phyloP scores from a whole-genome alignment of 108 stramenopile genomes.

The Nitzschia putrida region DNA sequence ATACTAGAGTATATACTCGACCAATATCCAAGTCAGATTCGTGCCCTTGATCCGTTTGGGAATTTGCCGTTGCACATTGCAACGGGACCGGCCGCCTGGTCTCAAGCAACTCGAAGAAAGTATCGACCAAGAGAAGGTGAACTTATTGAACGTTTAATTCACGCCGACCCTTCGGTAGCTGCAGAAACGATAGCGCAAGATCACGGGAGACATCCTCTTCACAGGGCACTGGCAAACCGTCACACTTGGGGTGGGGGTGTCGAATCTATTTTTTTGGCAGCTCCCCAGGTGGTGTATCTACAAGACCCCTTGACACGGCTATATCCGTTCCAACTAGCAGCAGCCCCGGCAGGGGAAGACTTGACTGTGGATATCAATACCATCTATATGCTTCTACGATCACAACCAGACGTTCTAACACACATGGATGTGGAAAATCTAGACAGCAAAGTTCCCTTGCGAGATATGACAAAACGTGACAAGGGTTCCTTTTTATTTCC shows the following conservation, averaged over 20 bases:
- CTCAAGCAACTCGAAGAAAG: constrained; percentile 7
- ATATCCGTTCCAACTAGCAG: constrained; percentile 56
- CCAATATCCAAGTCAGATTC: constrained; percentile 24
- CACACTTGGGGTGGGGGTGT: constrained; percentile 39
- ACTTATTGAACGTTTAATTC: constrained; percentile 25
- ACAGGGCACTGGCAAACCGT: constrained; percentile 35
- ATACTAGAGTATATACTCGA: constrained; percentile 16
- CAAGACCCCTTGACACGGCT: constrained; percentile 44
- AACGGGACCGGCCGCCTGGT: constrained; percentile 21
- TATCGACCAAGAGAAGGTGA: constrained; percentile 27
- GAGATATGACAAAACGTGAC: no score
- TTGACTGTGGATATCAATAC: constrained; percentile 30
- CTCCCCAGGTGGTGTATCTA: constrained; percentile 19
- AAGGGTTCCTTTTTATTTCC: no score
- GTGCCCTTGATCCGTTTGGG: constrained; percentile 12
- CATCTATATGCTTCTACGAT: constrained; percentile 19
- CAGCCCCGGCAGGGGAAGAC: constrained; percentile 18
- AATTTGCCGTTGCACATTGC: constrained; percentile 37
- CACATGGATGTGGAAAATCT: background rate
- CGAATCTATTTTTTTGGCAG: constrained; percentile 27
- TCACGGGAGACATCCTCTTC: constrained; percentile 39
- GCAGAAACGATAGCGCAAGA: constrained; percentile 1
- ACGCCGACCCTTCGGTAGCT: constrained; percentile 14
- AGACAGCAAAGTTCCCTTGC: no score
- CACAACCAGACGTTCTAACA: constrained; percentile 24